Conservation (phyloP, 805 yeast genomes). For the Danielia oregonensis region DNA sequence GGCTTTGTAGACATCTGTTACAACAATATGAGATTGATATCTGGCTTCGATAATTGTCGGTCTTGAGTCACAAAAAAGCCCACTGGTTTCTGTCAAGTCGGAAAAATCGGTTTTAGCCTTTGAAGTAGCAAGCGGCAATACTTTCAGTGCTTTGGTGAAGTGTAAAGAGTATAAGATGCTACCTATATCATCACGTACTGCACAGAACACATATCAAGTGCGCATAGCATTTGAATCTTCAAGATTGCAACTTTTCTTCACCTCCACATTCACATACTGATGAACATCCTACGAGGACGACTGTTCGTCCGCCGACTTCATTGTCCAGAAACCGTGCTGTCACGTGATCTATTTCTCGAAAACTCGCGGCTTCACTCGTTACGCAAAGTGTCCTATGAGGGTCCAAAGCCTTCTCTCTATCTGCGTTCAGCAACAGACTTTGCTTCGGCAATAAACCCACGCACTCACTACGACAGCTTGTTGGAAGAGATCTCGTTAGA, state of each 20-base stretch:
- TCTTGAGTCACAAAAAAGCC: too few species aligned
- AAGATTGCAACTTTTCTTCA: too few species aligned
- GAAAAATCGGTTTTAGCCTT: too few species aligned
- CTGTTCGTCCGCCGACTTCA: conserved; percentile 7
- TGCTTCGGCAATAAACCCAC: conserved; percentile 2
- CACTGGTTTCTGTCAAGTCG: too few species aligned
- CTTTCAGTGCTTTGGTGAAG: too few species aligned
- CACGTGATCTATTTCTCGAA: conserved; percentile 18
- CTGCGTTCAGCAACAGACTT: conserved; percentile 14
- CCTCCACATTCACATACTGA: not conserved
- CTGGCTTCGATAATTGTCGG: too few species aligned
- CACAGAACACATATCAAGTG: too few species aligned
- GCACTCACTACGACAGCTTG: not conserved
- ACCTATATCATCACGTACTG: too few species aligned
- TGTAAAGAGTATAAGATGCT: too few species aligned
- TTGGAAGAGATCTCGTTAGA: conserved; percentile 7
- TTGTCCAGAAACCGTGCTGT: conserved; percentile 19
- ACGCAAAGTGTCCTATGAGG: conserved; percentile 11
- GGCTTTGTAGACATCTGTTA: conserved; percentile 18
- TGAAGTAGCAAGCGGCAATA: too few species aligned
- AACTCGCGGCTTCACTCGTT: conserved; percentile 10
- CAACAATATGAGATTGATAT: too few species aligned
- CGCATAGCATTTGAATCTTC: too few species aligned
- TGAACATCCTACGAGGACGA: not conserved
- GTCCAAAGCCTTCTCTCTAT: conserved; percentile 13